phyloP scores from a whole-genome alignment of 257 asterid genomes.

The Jaltomata sinuosa region DNA sequence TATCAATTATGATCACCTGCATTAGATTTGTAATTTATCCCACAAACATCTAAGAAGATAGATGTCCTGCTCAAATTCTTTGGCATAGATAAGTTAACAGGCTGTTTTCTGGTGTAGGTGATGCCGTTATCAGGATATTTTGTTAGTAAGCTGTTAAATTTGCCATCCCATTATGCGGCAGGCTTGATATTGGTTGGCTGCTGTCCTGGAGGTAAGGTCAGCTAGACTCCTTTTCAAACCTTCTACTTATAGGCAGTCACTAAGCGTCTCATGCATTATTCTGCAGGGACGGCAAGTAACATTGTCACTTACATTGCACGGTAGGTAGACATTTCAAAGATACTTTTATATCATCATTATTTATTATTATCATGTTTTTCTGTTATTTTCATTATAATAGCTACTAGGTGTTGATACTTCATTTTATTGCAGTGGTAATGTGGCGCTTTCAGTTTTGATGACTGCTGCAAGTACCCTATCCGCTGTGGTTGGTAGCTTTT shows the following conservation, averaged over 20 bases:
- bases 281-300: conserved; percentile 87
- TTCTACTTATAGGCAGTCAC: not conserved
- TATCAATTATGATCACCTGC: not conserved
- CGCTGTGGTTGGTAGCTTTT: conserved; percentile 67
- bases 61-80: not conserved
- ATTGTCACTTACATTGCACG: conserved; percentile 94
- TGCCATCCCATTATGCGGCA: conserved; percentile 91
- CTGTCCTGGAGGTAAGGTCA: conserved; percentile 84
- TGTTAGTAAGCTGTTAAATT: conserved; percentile 74
- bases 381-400: conserved; percentile 1
- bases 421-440: conserved; percentile 61
- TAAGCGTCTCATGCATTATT: conserved; percentile 3
- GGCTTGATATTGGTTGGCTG: conserved; percentile 88
- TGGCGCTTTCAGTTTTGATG: conserved; percentile 94
- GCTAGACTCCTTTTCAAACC: not conserved
- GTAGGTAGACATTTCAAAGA: conserved; percentile 20
- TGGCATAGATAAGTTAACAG: not conserved
- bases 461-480: conserved; percentile 88
- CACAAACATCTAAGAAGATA: not conserved
- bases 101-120: conserved; percentile 38
- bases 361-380: not conserved
- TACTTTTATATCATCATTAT: not conserved
- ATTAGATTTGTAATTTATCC: not conserved
- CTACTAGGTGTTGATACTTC: conserved; percentile 18
- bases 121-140: conserved; percentile 83